A percentile compares a stretch with the other conserved stretches of the same genome.
Conservation (phyloP, 176 grass and related monocot species). For the Oryza glaberrima region DNA sequence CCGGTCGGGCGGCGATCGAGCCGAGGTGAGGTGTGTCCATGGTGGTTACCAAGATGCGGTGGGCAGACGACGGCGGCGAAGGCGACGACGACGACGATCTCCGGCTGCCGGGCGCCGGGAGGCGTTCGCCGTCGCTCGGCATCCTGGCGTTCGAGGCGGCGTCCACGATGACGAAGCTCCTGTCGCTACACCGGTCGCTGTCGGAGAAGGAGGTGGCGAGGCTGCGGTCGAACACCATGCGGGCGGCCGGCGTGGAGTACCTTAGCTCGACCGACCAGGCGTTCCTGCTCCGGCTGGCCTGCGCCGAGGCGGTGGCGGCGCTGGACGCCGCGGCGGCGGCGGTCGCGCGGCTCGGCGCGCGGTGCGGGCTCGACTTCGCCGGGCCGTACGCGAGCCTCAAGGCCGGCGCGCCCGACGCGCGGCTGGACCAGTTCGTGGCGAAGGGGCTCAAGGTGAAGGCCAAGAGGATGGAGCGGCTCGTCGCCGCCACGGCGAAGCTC, state of each 20-base stretch:
- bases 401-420: slow-evolving; percentile 15
- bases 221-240: slow-evolving; percentile 54
- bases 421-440: slow-evolving; percentile 14
- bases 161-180: slow-evolving; percentile 51
- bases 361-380: slow-evolving; percentile 45
- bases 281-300: slow-evolving; percentile 56
- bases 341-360: slow-evolving; percentile 38
- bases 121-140: slow-evolving; percentile 30
- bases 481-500: slow-evolving; percentile 43
- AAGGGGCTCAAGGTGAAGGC: slow-evolving; percentile 23
- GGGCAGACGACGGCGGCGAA: neutral
- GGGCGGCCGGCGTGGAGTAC: slow-evolving; percentile 60
- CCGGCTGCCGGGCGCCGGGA: neutral
- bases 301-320: slow-evolving; percentile 42
- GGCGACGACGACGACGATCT: slow-evolving; percentile 28
- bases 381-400: slow-evolving; percentile 43
- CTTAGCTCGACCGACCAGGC: slow-evolving; percentile 57
- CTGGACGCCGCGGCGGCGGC: slow-evolving; percentile 43
- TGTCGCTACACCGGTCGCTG: slow-evolving; percentile 54
- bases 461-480: slow-evolving; percentile 48
- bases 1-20: too few relatives aligned
- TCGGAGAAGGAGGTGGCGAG: slow-evolving; percentile 45
- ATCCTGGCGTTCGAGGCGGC: slow-evolving; percentile 67
- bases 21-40: slow-evolving; percentile 7
- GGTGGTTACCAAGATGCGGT: slow-evolving; percentile 36